Percentiles rank a stretch among this genome's conserved stretches.
phyloP scores from a whole-genome alignment of 169 alveolate genomes.

The Plasmodium berghei region DNA sequence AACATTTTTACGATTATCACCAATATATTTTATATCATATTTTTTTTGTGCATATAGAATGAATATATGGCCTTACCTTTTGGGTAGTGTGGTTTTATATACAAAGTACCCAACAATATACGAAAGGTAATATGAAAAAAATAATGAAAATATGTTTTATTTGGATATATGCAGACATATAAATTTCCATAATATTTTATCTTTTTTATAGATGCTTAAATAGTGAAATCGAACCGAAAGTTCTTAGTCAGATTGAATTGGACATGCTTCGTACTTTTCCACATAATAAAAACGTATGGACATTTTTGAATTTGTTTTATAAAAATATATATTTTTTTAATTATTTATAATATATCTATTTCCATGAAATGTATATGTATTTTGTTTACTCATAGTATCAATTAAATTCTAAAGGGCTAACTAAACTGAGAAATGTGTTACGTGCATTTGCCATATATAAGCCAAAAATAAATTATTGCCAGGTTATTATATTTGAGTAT shows the following conservation, averaged over 20 bases:
- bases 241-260: constrained; percentile 87
- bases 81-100: constrained; percentile 63
- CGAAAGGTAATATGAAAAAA: constrained; percentile 43
- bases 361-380: constrained; percentile 3
- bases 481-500: constrained; percentile 40
- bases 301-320: constrained; percentile 34
- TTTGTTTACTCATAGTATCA: constrained; percentile 44
- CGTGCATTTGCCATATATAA: constrained; percentile 89
- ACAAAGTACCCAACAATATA: constrained; percentile 67
- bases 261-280: constrained; percentile 91
- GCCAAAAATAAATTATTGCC: constrained; percentile 89
- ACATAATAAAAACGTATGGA: constrained; percentile 81
- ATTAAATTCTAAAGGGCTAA: constrained; percentile 76
- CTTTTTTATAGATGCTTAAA: constrained; percentile 46
- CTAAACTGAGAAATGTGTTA: constrained; percentile 84
- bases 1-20: neutral
- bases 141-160: neutral
- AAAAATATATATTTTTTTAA: neutral
- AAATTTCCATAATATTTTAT: neutral
- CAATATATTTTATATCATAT: neutral
- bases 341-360: constrained; percentile 4
- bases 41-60: constrained; percentile 20
- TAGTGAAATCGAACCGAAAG: constrained; percentile 81
- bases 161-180: neutral
- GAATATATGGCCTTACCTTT: constrained; percentile 71